Conservation (phyloP, 2,329 filamentous ascomycete species). For the Fusarium abutilonis region DNA sequence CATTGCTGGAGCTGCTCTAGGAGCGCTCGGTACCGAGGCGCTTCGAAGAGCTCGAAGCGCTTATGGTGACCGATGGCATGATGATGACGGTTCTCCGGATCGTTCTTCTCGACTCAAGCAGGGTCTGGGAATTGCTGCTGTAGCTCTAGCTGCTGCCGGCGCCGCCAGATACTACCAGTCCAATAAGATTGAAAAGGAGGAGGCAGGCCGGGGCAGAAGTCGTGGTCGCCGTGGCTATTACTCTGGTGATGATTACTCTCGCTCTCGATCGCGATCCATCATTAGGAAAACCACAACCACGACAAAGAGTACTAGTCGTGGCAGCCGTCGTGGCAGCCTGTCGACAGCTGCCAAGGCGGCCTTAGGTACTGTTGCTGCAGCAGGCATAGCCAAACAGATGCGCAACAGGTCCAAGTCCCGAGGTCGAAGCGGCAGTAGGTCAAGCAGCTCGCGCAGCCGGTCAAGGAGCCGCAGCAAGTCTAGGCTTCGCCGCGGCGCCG, state of each 20-base stretch:
- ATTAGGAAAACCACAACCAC: constrained; percentile 49
- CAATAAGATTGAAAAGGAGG: constrained; percentile 69
- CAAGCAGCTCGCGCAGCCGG: constrained; percentile 39
- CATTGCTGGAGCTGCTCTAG: constrained; percentile 69
- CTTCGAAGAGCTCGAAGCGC: constrained; percentile 68
- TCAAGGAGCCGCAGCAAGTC: constrained; percentile 55
- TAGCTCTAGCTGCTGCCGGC: constrained; percentile 71
- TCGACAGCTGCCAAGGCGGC: constrained; percentile 66
- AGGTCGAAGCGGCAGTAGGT: constrained; percentile 36
- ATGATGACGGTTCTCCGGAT: constrained; percentile 53
- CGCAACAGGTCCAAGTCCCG: constrained; percentile 61
- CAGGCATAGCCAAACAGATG: constrained; percentile 67
- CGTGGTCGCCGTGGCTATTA: constrained; percentile 57
- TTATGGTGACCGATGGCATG: constrained; percentile 64
- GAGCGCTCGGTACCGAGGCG: constrained; percentile 70
- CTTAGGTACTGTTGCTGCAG: constrained; percentile 66
- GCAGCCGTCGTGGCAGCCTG: constrained; percentile 57
- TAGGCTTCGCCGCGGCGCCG: constrained; percentile 63
- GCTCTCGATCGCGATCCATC: constrained; percentile 55
- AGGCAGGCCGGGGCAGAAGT: constrained; percentile 65
- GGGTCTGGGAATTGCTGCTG: constrained; percentile 69
- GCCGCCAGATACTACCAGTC: constrained; percentile 71
- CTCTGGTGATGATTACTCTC: constrained; percentile 55
- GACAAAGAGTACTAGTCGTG: constrained; percentile 50
- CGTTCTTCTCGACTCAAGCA: constrained; percentile 65